Percentiles rank a stretch among this genome's conserved stretches.
phyloP scores from a whole-genome alignment of 2,329 filamentous ascomycete genomes.

The Phyllosticta citribraziliensis region DNA sequence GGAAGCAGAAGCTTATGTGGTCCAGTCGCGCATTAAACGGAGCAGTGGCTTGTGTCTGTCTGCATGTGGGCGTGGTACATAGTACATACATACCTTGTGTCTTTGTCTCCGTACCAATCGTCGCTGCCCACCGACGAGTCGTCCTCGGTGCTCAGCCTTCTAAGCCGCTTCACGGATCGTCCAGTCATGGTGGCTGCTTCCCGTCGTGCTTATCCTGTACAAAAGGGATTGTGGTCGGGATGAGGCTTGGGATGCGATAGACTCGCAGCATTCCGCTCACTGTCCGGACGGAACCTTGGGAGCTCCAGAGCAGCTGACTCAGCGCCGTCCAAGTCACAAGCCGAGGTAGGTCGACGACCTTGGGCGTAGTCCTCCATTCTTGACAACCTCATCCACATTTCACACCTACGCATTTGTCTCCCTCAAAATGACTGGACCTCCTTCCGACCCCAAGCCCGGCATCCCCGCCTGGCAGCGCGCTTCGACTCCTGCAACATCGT shows the following conservation, averaged over 20 bases:
- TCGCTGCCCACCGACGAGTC: constrained; percentile 23
- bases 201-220: neutral
- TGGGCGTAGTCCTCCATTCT: neutral
- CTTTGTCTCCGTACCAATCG: constrained; percentile 21
- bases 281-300: neutral
- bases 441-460: constrained; percentile 3
- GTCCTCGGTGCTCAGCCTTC: constrained; percentile 31
- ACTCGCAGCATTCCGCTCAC: neutral
- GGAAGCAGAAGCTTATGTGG: neutral
- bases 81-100: constrained; percentile 8
- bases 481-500: constrained; percentile 11
- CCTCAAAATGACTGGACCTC: neutral
- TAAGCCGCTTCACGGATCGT: constrained; percentile 28
- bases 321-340: too few species aligned
- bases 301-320: neutral
- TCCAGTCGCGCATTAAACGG: neutral
- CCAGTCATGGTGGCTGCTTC: neutral
- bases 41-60: constrained; percentile 6
- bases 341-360: too few species aligned
- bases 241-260: neutral
- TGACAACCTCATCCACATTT: neutral
- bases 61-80: constrained; percentile 8
- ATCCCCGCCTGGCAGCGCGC: constrained; percentile 27
- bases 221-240: neutral
- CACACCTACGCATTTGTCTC: neutral